These are phyloP conservation scores for Megacollybia marginata DNA, from an alignment of 768 basidiomycete species.

Conservation along the genomic window DNA sequence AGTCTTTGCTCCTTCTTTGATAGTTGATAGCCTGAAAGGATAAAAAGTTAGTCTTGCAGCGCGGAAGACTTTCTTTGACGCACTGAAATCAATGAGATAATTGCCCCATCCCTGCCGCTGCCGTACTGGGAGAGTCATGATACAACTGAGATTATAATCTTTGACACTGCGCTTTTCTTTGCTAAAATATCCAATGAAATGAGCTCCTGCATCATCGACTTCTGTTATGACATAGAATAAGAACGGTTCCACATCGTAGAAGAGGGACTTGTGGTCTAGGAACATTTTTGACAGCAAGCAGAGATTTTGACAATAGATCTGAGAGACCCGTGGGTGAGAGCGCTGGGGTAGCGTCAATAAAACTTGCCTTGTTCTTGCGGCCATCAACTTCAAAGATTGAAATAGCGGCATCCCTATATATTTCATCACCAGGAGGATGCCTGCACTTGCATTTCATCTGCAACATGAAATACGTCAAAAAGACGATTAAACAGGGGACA, in stretches of 20 bases:
- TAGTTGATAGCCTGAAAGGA: constrained; percentile 74
- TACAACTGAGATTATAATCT: constrained; percentile 97
- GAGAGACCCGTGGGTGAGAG: neutral
- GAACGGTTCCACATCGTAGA: constrained; percentile 99
- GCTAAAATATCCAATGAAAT: constrained; percentile 97
- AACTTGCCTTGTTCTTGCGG: constrained; percentile 83
- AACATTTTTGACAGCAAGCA: constrained; percentile 99
- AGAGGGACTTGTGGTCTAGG: constrained; percentile 95
- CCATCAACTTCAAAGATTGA: constrained; percentile 99
- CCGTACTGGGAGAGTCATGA: constrained; percentile 95
- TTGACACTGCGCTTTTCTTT: constrained; percentile 97
- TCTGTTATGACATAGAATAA: constrained; percentile 98
- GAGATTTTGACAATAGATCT: constrained; percentile 99
- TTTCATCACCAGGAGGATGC: constrained; percentile 97
- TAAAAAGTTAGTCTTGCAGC: neutral
- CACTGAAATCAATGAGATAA: constrained; percentile 96
- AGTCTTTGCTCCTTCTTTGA: constrained; percentile 89
- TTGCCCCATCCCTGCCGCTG: constrained; percentile 97
- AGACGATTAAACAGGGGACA: neutral
- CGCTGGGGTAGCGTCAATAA: neutral
- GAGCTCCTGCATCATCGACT: constrained; percentile 79
- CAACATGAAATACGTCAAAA: constrained; percentile 1
- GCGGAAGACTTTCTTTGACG: constrained; percentile 22
- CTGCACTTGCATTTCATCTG: constrained; percentile 93
- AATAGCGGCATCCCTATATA: constrained; percentile 82